Percentiles rank a stretch among this genome's conserved stretches.
Evolutionary conservation across 2,329 filamentous ascomycete genomes (phyloP).

Genomic region (Berkeleyomyces basicola): DNA sequence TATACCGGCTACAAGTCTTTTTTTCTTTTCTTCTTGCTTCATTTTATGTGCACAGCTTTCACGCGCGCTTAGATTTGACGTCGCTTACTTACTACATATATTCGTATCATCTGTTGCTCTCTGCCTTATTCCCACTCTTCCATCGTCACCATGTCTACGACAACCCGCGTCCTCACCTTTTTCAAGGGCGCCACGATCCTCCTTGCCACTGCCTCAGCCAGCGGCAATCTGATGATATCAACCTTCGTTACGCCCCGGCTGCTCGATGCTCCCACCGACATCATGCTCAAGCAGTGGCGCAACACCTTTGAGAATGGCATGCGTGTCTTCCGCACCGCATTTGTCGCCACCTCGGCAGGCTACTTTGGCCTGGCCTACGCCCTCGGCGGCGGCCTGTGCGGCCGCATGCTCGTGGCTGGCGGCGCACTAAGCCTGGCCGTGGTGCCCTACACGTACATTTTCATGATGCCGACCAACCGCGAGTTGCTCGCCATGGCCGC

Average conservation of each 20-base stretch:
- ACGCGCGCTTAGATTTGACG: no score
- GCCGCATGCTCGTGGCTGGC: neutral
- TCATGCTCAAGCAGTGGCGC: slow-evolving; percentile 11
- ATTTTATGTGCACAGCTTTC: no score
- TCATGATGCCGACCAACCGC: slow-evolving; percentile 8
- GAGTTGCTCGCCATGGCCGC: slow-evolving; percentile 4
- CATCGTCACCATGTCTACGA: neutral
- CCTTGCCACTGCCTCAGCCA: neutral
- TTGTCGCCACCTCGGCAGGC: neutral
- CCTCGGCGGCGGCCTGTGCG: neutral
- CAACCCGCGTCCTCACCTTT: neutral
- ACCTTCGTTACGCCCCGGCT: slow-evolving; percentile 4
- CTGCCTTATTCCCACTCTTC: neutral
- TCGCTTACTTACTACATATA: neutral
- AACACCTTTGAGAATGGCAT: neutral
- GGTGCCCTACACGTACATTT: slow-evolving; percentile 7
- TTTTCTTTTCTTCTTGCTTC: no score
- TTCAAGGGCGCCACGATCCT: slow-evolving; percentile 5
- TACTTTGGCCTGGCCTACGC: slow-evolving; percentile 3
- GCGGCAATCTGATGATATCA: neutral
- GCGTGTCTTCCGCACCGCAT: slow-evolving; percentile 3
- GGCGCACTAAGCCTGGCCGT: neutral
- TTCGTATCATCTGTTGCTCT: neutral
- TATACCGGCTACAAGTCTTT: no score
- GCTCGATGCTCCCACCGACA: slow-evolving; percentile 6